Base-by-base conservation (phyloP, 495 filamentous ascomycete genomes). In the Patellaria atrata region DNA sequence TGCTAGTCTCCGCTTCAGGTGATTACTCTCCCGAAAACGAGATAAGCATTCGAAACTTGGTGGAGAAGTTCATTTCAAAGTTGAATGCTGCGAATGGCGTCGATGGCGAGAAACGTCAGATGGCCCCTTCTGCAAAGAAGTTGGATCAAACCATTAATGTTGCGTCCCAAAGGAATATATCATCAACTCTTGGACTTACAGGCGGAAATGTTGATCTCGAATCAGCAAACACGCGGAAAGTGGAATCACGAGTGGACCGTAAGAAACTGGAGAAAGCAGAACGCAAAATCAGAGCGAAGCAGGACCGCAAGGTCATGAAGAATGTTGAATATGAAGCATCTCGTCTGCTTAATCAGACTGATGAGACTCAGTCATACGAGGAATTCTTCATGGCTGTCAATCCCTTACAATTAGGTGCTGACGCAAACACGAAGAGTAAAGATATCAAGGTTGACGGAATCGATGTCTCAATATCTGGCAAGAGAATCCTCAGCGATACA, bases 361-460 rank as follows among this genome's bases (percentile, higher is more conserved):
- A 81, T 43, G 72, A 81, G 43, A 63, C 85, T n/a, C 77, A 93
- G 68, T 82, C 82, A 3, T 99, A 99, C 56, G 89, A 99, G 55
- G 91, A 99, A 53, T 96, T 99, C 63, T 99, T 85, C 67, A 96
- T 99, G 89, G 73, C 79, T 25, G 89, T 99, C 63, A 99, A 99
- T 55, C 89, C 89, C 25, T 65, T 99, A 26, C 89, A 94, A 49
- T 46, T 96, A 41, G 86, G 83, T 27, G 60, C 71, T n/a, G 61
- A 64, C 35, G 58, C 43, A 57, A 68, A 35, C 59, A 46, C 73
- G 37, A 96, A 96, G 77, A 94, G 86, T 56, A 99, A 99, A 67
- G 89, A 99, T 56, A 91, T 99, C 64, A 99, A 96, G 64, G 63
- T 99, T 41, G 89, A 99, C 49, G 79, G 82, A 41, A 77, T 93